A percentile compares a stretch with the other conserved stretches of the same genome.
Conservation (phyloP, 2,329 filamentous ascomycete genomes). For the Pseudogymnoascus sp. region DNA sequence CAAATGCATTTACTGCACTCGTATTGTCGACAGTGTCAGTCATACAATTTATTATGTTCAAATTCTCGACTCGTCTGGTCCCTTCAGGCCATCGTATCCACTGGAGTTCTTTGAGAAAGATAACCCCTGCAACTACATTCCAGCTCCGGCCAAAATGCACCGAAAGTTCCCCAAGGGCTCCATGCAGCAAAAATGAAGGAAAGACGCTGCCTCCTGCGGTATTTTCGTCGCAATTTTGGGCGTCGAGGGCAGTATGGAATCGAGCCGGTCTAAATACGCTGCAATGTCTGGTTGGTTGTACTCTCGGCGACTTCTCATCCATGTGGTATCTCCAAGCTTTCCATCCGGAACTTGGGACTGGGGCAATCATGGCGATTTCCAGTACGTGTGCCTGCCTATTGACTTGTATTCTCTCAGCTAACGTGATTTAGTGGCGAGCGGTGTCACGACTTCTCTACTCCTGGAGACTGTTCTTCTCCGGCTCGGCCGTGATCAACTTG, state of each 20-base stretch:
- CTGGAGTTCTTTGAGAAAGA: not conserved
- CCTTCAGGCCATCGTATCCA: not conserved
- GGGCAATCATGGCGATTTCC: slow-evolving; percentile 44
- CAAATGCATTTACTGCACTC: not conserved
- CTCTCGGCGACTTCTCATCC: slow-evolving; percentile 48
- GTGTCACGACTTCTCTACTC: slow-evolving; percentile 44
- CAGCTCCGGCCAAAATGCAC: not conserved
- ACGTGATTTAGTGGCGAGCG: slow-evolving; percentile 40
- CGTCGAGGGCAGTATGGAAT: slow-evolving; percentile 35
- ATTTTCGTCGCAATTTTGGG: slow-evolving; percentile 28
- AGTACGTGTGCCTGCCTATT: slow-evolving; percentile 32
- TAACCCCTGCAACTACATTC: not conserved
- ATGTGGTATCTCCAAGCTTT: slow-evolving; percentile 49
- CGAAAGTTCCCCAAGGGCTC: not conserved
- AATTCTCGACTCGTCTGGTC: not conserved
- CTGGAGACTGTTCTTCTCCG: slow-evolving; percentile 47
- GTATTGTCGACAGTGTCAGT: not conserved
- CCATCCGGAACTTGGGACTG: slow-evolving; percentile 38
- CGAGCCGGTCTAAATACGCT: slow-evolving; percentile 49
- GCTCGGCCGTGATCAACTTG: slow-evolving; percentile 40
- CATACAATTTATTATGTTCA: not conserved
- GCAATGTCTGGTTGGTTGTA: slow-evolving; percentile 50
- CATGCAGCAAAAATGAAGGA: not conserved
- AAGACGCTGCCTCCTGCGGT: not conserved
- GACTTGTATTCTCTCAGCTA: not conserved